A percentile compares a stretch with the other conserved stretches of the same genome.
Conservation (phyloP, 139 green algal species). For the Asterochloris erici region DNA sequence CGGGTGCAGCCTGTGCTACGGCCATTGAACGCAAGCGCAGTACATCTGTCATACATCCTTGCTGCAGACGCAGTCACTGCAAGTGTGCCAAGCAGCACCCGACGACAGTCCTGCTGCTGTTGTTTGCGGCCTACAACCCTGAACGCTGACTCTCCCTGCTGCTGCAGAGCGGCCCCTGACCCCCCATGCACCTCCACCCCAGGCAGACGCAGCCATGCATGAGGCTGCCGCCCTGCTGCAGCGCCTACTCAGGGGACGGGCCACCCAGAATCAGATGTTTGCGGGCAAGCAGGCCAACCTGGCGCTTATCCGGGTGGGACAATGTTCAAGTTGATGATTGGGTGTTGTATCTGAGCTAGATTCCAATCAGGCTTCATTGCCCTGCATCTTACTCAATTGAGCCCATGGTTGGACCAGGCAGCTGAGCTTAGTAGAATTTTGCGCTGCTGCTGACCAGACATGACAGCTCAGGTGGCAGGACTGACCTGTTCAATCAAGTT, state of each 20-base stretch:
- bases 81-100: not conserved
- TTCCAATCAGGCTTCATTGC: no score
- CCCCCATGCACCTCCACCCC: constrained; percentile 26
- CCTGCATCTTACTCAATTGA: no score
- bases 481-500: no score
- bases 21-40: no score
- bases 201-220: not conserved
- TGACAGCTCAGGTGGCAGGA: no score
- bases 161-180: constrained; percentile 36
- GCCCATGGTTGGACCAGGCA: no score
- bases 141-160: not conserved
- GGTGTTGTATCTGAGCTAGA: no score
- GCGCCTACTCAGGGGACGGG: constrained; percentile 70
- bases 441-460: no score
- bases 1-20: no score
- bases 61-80: constrained; percentile 15
- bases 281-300: constrained; percentile 48
- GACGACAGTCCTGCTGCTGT: not conserved
- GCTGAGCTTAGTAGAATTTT: no score
- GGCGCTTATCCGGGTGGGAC: constrained; percentile 50
- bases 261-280: constrained; percentile 75
- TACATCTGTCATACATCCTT: not conserved
- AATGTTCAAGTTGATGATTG: no score
- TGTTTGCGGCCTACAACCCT: not conserved
- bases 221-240: constrained; percentile 66